Percentiles rank a stretch among this genome's conserved stretches.
Conservation (phyloP, 768 basidiomycete genomes). For the Termitomyces titanicus region DNA sequence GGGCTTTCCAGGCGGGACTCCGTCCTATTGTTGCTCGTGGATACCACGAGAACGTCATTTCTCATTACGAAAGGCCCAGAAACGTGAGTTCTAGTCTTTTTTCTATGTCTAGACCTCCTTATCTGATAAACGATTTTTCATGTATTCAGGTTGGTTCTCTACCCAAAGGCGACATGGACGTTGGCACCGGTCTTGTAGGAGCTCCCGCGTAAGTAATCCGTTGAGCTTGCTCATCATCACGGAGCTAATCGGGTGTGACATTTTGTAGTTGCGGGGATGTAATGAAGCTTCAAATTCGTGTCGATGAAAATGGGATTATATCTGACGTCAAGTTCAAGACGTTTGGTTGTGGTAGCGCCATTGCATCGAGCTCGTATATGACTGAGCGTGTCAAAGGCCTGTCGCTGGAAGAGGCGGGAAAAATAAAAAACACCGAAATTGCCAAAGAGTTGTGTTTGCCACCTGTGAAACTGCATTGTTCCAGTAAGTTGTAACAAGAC, state of each 20-base stretch:
- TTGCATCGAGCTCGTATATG: slow-evolving; percentile 97
- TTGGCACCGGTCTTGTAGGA: slow-evolving; percentile 97
- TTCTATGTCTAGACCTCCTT: slow-evolving; percentile 31
- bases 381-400: slow-evolving; percentile 97
- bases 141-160: slow-evolving; percentile 84
- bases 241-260: slow-evolving; percentile 24
- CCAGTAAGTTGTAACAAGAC: slow-evolving; percentile 52
- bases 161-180: slow-evolving; percentile 85
- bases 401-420: slow-evolving; percentile 88
- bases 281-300: slow-evolving; percentile 99
- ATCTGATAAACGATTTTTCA: slow-evolving; percentile 55
- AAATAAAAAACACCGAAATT: slow-evolving; percentile 99
- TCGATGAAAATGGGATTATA: slow-evolving; percentile 92
- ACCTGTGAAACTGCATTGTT: slow-evolving; percentile 94
- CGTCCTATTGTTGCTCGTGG: slow-evolving; percentile 58
- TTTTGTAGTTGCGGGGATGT: slow-evolving; percentile 85
- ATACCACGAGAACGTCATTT: slow-evolving; percentile 96
- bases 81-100: slow-evolving; percentile 67
- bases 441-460: slow-evolving; percentile 95
- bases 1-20: slow-evolving; percentile 32
- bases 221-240: slow-evolving; percentile 14
- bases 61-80: slow-evolving; percentile 95
- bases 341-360: slow-evolving; percentile 97
- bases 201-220: slow-evolving; percentile 79
- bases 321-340: slow-evolving; percentile 99